Evolutionary conservation across 352 stramenopile genomes (phyloP), one percentile per base, ranked within the genome.

Genomic region (Phytophthora megakarya): DNA sequence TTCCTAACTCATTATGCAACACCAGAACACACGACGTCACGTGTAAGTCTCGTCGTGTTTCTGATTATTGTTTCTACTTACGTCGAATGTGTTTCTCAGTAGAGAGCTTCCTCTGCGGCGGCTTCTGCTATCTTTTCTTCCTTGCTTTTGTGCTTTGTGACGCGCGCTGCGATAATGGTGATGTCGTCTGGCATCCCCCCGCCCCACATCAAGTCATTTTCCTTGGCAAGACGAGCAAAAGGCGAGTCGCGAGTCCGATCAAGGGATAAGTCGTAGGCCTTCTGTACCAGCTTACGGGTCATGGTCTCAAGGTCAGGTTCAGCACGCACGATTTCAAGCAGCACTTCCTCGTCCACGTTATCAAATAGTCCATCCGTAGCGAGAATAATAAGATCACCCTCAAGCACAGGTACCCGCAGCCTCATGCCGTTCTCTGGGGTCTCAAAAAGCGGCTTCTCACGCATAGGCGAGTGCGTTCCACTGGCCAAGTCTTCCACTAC

Each of bases 161-260:
- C 81, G 16, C 83, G 80, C 13, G 84, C 80, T 3, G 80, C 75
- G 58, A 90, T 90, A 65, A 93, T 86, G 6, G 85, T 93, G 51
- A 95, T 92, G 70, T 97, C 90, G 63, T 97, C 90, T 2, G 89
- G 89, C 84, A 97, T 96, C 19, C 93, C 96, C 55, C 97, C 97
- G 22, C 81, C 80, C 95, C 96, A 99, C 75, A 99, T 89, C 28
- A 99, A 97, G 71, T 99, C 97, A 81, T 99, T 99, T 45, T 99
- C 97, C 70, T 99, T 99, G 8, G 97, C 97, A 35, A 99, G 78
- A 4, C 98, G 81, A 12, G 97, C 96, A 84, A 99, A 99, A 6
- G 97, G 97, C 48, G 92, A 98, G 83, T 99, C 97, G 6, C 85
- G 76, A 11, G 63, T 77, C 6, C 77, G 78, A 70, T 98, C 93